Conservation (phyloP, 768 basidiomycete genomes). For the Rhizopogon rudus region DNA sequence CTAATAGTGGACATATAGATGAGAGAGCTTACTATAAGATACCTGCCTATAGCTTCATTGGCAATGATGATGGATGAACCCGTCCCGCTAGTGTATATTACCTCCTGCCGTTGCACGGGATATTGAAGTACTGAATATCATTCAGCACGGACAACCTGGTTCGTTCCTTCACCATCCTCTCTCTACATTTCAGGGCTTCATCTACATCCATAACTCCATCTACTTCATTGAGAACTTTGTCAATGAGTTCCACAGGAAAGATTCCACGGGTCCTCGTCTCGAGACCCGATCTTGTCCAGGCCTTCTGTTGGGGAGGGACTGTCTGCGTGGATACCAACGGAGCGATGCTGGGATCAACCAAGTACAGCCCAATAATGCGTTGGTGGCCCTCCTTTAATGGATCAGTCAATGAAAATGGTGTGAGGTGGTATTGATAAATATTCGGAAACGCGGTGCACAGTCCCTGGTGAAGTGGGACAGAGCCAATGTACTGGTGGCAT, state of each 20-base stretch:
- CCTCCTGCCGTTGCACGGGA: constrained; percentile 38
- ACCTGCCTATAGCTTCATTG: neutral
- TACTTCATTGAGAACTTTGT: constrained; percentile 32
- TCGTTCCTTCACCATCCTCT: constrained; percentile 28
- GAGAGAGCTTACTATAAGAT: neutral
- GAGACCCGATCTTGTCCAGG: constrained; percentile 37
- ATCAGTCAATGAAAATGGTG: constrained; percentile 37
- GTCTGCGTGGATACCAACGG: constrained; percentile 36
- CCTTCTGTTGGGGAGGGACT: constrained; percentile 47
- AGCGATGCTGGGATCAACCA: constrained; percentile 43
- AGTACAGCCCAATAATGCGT: constrained; percentile 39
- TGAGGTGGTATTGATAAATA: constrained; percentile 45
- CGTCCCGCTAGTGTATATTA: neutral
- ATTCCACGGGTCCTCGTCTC: constrained; percentile 9
- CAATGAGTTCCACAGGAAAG: constrained; percentile 33
- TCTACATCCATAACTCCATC: constrained; percentile 35
- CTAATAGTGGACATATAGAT: constrained; percentile 16
- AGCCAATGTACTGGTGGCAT: constrained; percentile 45
- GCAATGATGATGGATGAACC: neutral
- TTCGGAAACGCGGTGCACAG: constrained; percentile 49
- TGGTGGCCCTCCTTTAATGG: constrained; percentile 36
- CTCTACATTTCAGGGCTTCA: constrained; percentile 32
- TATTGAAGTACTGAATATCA: constrained; percentile 43
- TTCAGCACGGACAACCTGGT: constrained; percentile 34
- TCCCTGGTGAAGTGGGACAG: constrained; percentile 30